A percentile compares a stretch with the other conserved stretches of the same genome.
Evolutionary conservation across 345 rosid genomes (phyloP).

Genomic region (Lenwebbia sp.): DNA sequence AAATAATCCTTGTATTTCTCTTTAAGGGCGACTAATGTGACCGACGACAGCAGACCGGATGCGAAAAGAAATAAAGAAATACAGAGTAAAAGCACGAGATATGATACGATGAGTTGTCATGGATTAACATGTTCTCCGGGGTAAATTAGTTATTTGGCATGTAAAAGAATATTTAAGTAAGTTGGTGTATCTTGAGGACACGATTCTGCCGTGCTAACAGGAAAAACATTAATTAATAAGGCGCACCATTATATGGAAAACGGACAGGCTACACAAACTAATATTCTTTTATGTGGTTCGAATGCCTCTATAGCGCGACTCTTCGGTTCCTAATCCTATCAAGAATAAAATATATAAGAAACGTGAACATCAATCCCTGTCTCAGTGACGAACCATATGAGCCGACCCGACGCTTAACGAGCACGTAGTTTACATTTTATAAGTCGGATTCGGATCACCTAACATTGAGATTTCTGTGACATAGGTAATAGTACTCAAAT

Average conservation of each 20-base stretch:
- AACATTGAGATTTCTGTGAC: too few species aligned
- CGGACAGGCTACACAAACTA: background rate
- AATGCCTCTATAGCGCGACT: background rate
- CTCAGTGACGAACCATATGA: background rate
- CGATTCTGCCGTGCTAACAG: background rate
- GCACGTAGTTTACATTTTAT: background rate
- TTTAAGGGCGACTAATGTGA: fast-evolving
- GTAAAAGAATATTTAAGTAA: background rate
- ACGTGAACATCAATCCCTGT: background rate
- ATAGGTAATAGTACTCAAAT: too few species aligned
- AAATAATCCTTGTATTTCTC: background rate
- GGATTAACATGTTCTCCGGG: too few species aligned
- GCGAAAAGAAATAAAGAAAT: background rate
- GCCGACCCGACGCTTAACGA: background rate
- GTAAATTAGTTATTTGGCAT: background rate
- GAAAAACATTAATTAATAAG: background rate
- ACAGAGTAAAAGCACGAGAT: fast-evolving
- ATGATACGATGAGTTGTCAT: background rate
- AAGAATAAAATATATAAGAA: background rate
- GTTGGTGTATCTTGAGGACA: background rate
- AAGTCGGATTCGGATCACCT: too few species aligned
- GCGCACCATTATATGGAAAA: background rate
- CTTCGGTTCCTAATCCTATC: background rate
- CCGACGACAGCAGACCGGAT: fast-evolving
- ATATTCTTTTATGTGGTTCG: background rate